Percentiles rank a stretch among this genome's conserved stretches.
Conservation (phyloP, 179 eudicot genomes). For the Beta corolliflora region DNA sequence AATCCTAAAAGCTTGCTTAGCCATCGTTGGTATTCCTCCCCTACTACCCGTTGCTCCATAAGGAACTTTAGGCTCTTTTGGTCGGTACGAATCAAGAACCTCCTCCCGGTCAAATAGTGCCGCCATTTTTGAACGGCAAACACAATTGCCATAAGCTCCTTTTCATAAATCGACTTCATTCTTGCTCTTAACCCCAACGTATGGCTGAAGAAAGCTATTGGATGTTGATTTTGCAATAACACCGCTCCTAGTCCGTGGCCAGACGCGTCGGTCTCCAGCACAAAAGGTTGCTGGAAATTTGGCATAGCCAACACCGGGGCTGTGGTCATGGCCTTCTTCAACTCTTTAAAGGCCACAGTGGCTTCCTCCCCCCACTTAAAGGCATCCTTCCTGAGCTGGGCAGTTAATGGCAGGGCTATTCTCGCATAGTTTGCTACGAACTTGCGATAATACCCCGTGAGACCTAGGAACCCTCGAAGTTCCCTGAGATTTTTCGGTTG, state of each 20-base stretch:
- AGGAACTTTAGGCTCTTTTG: neutral
- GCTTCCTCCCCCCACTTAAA: neutral
- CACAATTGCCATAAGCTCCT: neutral
- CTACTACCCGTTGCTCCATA: too few relatives aligned
- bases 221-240: neutral
- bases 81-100: neutral
- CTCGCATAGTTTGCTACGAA: neutral
- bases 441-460: neutral
- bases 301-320: neutral
- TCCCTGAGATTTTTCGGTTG: neutral
- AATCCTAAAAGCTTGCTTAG: too few relatives aligned
- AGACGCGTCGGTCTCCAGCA: neutral
- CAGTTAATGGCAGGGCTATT: neutral
- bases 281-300: neutral
- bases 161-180: neutral
- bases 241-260: neutral
- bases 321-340: neutral
- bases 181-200: fast-evolving
- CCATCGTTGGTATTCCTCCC: too few relatives aligned
- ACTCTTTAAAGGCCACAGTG: neutral
- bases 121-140: neutral
- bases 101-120: neutral
- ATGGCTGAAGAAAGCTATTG: neutral
- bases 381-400: neutral
- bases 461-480: neutral